phyloP scores from a whole-genome alignment of 257 asterid species.

The Przewalskia tangutica region DNA sequence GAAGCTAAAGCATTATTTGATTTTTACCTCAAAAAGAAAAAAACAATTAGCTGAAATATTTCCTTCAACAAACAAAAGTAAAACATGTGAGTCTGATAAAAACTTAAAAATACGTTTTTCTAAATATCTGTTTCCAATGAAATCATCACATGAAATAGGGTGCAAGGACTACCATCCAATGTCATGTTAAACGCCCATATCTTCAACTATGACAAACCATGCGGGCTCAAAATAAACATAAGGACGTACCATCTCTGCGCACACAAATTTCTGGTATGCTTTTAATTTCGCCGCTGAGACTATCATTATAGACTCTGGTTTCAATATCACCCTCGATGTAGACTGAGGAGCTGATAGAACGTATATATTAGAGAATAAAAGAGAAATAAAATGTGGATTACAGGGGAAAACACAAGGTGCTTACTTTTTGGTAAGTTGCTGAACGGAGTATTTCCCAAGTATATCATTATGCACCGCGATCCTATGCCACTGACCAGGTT shows the following conservation, averaged over 20 bases:
- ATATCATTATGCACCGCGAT: slow-evolving; percentile 81
- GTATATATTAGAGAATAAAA: slow-evolving; percentile 18
- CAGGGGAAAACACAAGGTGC: background rate
- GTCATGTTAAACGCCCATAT: background rate
- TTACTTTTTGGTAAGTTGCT: slow-evolving; percentile 73
- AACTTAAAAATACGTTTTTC: background rate
- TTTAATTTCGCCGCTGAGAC: slow-evolving; percentile 75
- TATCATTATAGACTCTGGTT: slow-evolving; percentile 93
- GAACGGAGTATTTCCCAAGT: slow-evolving; percentile 87
- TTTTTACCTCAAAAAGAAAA: background rate
- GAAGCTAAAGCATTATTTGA: background rate
- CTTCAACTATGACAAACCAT: background rate
- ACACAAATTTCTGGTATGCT: slow-evolving; percentile 94
- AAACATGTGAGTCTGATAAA: background rate
- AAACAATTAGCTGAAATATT: background rate
- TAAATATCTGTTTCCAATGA: background rate
- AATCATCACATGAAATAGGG: background rate
- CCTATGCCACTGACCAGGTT: slow-evolving; percentile 97
- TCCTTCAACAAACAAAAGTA: background rate
- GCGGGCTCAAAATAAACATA: background rate
- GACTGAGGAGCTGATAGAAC: slow-evolving; percentile 74
- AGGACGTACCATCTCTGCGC: slow-evolving; percentile 77
- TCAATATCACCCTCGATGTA: slow-evolving; percentile 96
- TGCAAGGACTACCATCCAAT: background rate
- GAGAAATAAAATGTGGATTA: slow-evolving; percentile 1